Conservation (phyloP, 257 asterid genomes). For the Solanum gracilifrons region DNA sequence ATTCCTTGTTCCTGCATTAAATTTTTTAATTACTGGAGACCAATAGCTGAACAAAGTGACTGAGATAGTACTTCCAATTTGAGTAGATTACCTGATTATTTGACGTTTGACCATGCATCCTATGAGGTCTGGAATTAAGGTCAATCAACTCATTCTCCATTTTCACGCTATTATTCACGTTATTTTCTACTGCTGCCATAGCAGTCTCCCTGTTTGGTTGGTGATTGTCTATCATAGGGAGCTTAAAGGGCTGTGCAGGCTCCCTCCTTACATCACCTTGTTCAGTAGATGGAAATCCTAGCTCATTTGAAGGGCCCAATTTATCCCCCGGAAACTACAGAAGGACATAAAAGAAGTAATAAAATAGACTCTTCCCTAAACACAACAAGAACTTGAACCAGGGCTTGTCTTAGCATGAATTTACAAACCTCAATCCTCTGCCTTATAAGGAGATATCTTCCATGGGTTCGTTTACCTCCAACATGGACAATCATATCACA, state of each 20-base stretch:
- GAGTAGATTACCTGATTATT: conserved; percentile 41
- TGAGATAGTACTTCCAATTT: neutral
- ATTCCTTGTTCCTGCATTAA: conserved; percentile 16
- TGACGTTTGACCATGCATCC: conserved; percentile 43
- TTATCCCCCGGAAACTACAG: conserved; percentile 83
- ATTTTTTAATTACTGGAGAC: neutral
- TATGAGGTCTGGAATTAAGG: conserved; percentile 74
- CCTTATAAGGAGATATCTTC: conserved; percentile 79
- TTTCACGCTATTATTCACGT: conserved; percentile 18
- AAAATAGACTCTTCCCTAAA: neutral
- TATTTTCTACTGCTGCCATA: conserved; percentile 14
- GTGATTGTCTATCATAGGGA: conserved; percentile 22
- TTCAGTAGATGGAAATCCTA: conserved; percentile 32
- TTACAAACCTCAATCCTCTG: conserved; percentile 92
- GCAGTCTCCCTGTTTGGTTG: conserved; percentile 26
- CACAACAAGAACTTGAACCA: neutral
- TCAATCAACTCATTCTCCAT: conserved; percentile 55
- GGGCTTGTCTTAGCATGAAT: conserved; percentile 1
- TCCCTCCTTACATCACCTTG: conserved; percentile 32
- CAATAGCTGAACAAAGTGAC: neutral
- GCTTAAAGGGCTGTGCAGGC: conserved; percentile 10
- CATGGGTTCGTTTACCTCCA: conserved; percentile 95
- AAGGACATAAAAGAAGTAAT: conserved; percentile 6
- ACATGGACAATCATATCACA: conserved; percentile 94
- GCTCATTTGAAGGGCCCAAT: conserved; percentile 32